Conservation (phyloP, 257 asterid genomes). For the Anisodus acutangulus region DNA sequence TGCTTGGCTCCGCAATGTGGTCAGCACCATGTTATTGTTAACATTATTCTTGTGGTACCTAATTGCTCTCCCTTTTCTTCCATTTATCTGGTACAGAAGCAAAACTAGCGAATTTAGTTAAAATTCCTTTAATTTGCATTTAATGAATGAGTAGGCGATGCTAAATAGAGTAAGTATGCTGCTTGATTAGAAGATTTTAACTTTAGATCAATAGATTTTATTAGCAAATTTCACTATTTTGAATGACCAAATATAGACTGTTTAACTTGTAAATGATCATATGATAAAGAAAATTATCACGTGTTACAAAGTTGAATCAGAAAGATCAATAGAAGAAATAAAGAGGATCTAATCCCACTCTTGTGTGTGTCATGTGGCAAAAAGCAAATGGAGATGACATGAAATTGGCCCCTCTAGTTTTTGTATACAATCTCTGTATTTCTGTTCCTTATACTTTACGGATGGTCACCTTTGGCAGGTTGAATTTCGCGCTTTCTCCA, state of each 20-base stretch:
- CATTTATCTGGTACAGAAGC: background rate
- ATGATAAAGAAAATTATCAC: background rate
- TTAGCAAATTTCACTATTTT: background rate
- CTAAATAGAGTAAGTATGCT: background rate
- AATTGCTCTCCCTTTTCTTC: background rate
- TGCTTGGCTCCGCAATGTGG: background rate
- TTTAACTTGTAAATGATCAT: background rate
- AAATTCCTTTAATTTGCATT: background rate
- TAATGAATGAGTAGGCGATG: background rate
- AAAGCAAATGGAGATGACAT: constrained; percentile 15
- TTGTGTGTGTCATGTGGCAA: constrained; percentile 9
- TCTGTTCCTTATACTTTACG: constrained; percentile 22
- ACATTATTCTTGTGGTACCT: background rate
- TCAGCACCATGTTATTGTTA: background rate
- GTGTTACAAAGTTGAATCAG: background rate
- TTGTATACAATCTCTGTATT: background rate
- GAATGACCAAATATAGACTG: background rate
- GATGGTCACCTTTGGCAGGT: constrained; percentile 59
- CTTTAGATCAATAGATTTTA: background rate
- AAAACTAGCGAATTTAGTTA: background rate
- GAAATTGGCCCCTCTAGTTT: background rate
- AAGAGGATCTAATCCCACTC: constrained; percentile 3
- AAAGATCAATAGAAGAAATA: constrained; percentile 15
- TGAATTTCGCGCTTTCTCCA: constrained; percentile 78
- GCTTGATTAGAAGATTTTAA: background rate